These are phyloP conservation scores for Amauroascus verrucosus DNA, from an alignment of 2,329 filamentous ascomycete species.

Conservation along the genomic window DNA sequence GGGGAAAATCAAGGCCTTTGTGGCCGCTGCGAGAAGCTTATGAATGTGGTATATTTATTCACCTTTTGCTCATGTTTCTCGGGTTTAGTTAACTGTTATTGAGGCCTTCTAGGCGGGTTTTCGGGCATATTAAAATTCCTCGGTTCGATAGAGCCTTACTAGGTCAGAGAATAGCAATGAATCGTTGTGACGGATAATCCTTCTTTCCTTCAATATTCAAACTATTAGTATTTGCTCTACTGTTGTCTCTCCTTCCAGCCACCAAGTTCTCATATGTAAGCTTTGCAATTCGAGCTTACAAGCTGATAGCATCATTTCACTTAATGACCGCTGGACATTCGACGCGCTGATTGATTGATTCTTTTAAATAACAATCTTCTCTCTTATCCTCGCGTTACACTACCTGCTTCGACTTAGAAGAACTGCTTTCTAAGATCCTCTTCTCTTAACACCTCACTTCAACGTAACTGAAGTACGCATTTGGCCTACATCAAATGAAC, in stretches of 20 bases:
- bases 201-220: background rate
- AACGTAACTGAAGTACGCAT: too few species aligned
- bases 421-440: too few species aligned
- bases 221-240: background rate
- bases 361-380: too few species aligned
- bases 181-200: background rate
- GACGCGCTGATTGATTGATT: background rate
- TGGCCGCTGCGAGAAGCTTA: conserved; percentile 58
- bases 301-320: background rate
- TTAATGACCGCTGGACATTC: background rate
- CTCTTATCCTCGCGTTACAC: background rate
- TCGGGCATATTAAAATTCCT: background rate
- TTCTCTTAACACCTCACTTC: background rate
- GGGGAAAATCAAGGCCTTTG: conserved; percentile 69
- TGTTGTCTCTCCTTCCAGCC: background rate
- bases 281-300: background rate
- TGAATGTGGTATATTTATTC: conserved; percentile 18
- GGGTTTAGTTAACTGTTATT: background rate
- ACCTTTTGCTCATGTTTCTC: background rate
- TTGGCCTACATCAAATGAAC: too few species aligned
- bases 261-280: background rate
- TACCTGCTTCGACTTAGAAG: background rate
- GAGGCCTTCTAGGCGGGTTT: background rate
- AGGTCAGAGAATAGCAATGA: background rate
- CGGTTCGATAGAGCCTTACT: background rate